phyloP scores from a whole-genome alignment of 305 asterid genomes.

The Solanum hybrid region DNA sequence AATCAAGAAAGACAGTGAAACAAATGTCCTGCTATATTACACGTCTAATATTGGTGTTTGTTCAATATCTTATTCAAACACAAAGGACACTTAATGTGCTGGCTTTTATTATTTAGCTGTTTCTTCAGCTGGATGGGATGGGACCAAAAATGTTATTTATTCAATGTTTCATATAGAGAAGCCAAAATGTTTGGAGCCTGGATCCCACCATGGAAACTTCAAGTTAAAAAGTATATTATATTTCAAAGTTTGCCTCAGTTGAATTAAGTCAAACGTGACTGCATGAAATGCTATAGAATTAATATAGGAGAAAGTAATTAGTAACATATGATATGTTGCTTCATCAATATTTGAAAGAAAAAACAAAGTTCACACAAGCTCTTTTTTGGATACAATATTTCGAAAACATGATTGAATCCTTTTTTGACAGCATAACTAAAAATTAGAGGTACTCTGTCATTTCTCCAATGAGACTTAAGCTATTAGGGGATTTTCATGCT shows the following conservation, averaged over 20 bases:
- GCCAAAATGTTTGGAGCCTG: neutral
- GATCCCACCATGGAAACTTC: neutral
- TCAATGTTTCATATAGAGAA: neutral
- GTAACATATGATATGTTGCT: neutral
- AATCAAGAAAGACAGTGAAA: neutral
- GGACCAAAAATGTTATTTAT: neutral
- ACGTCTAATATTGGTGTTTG: neutral
- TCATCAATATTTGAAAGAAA: neutral
- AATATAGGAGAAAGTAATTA: neutral
- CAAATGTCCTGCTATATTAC: neutral
- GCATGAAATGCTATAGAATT: neutral
- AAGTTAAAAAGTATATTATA: neutral
- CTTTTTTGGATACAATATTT: neutral
- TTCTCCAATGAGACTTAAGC: neutral
- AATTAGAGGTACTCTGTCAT: neutral
- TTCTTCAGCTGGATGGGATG: neutral
- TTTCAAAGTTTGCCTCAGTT: neutral
- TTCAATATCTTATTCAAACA: neutral
- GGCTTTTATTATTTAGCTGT: neutral
- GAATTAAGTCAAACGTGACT: neutral
- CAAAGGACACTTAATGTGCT: neutral
- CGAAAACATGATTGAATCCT: neutral
- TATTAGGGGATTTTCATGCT: neutral
- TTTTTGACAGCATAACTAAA: neutral
- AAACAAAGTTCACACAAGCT: neutral